Evolutionary conservation across 352 stramenopile genomes (phyloP), one percentile per base, ranked within the genome.

Genomic region (Globisporangium emineosum): DNA sequence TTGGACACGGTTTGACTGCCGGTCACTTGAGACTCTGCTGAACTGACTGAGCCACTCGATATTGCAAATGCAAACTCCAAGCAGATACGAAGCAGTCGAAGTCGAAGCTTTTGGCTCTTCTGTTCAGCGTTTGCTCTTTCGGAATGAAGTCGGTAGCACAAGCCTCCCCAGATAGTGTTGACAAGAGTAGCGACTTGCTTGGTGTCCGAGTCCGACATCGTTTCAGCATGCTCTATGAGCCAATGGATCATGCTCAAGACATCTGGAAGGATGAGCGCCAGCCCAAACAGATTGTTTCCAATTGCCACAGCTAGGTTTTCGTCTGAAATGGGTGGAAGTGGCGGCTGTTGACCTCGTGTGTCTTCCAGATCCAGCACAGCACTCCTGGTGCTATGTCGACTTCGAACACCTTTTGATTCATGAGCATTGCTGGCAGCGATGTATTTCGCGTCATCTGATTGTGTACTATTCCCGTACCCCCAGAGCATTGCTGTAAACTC

Each of bases 31-130:
- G 70, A 73, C 23, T 70, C 62, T 32, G 63, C 53, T 30, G 63
- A 65, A 47, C 64, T 49, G 54, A 27, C 21, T 8, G 32, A 19
- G 4, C 57, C 35, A 33, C 29, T 67, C 13, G 62, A 58, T 32
- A 81, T 66, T 29, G 75, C 82, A 50, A 89, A 78, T 10, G 75
- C 69, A 67, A 88, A 88, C 52, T 89, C 76, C 35, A 89, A 74
- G 35, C 65, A 76, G 30, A 88, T 63, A 0, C 79, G 69, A 21
- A 79, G 43, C 2, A 88, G 67, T 19, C 79, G 82, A 30, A 80
- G 65, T 13, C 60, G 60, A 55, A 88, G 70, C 25, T 77, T 80
- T 40, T 74, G 60, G 5, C 37, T 57, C 10, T 23, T 54, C 29
- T 65, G 42, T 40, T 65, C 30, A 8, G 43, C 50, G 17, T 53